phyloP scores from a whole-genome alignment of 768 basidiomycete genomes.

The Suillus ampliporus region DNA sequence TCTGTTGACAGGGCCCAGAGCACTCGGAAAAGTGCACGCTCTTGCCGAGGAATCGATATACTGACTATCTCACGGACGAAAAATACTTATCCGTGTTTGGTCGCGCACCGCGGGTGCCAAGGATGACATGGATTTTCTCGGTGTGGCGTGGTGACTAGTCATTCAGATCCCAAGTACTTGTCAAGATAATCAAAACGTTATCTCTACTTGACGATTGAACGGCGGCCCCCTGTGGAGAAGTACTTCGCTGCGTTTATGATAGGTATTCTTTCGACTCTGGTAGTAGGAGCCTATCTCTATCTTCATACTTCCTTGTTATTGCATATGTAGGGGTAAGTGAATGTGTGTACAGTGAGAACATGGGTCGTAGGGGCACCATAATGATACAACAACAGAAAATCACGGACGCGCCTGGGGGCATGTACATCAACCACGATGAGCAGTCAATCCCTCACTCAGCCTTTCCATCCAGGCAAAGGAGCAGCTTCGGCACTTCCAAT shows the following conservation, averaged over 20 bases:
- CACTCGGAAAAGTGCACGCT: constrained; percentile 21
- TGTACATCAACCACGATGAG: constrained; percentile 4
- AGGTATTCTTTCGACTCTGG: constrained; percentile 23
- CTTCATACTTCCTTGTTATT: not conserved
- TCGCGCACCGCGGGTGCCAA: constrained; percentile 37
- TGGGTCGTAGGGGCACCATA: not conserved
- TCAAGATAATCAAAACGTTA: too few species aligned
- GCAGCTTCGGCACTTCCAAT: constrained; percentile 72
- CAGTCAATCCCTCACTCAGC: constrained; percentile 31
- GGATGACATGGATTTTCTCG: constrained; percentile 36
- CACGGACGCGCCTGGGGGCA: not conserved
- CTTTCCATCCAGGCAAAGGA: constrained; percentile 54
- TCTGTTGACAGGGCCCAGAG: constrained; percentile 25
- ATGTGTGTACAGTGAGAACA: constrained; percentile 7
- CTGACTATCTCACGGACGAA: constrained; percentile 18
- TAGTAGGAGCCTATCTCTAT: not conserved
- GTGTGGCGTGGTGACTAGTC: constrained; percentile 36
- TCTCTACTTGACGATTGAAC: not conserved
- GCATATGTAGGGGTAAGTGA: not conserved
- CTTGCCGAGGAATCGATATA: constrained; percentile 32
- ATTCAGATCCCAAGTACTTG: constrained; percentile 45
- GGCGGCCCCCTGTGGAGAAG: not conserved
- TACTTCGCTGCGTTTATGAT: not conserved
- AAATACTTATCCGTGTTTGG: constrained; percentile 40
- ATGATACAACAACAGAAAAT: constrained; percentile 13